These are phyloP conservation scores for Cladosporium sp. DNA, from an alignment of 2,329 filamentous ascomycete species.

Conservation along the genomic window DNA sequence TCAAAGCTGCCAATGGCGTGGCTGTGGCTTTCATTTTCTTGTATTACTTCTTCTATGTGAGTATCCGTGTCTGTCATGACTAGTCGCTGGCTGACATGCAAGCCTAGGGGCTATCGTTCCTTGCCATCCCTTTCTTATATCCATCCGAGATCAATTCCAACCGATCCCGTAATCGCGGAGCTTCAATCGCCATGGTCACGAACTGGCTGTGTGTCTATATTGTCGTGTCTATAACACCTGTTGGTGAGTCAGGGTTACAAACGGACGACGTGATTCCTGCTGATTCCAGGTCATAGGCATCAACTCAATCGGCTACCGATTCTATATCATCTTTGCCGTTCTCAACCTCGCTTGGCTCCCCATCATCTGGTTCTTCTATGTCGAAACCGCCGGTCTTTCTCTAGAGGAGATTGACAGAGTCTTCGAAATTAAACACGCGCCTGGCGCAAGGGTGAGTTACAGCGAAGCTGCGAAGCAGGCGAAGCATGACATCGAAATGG, in stretches of 20 bases:
- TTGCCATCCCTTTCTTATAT: slow-evolving; percentile 16
- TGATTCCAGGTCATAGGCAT: not conserved
- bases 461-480: slow-evolving; percentile 15
- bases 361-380: slow-evolving; percentile 37
- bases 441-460: slow-evolving; percentile 12
- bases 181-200: slow-evolving; percentile 16
- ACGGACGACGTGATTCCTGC: not conserved
- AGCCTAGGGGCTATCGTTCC: slow-evolving; percentile 16
- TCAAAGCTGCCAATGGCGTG: slow-evolving; percentile 13
- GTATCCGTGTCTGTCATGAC: not conserved
- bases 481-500: slow-evolving; percentile 9
- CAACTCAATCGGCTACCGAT: slow-evolving; percentile 18
- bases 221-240: slow-evolving; percentile 18
- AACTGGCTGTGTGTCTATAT: slow-evolving; percentile 19
- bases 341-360: slow-evolving; percentile 51
- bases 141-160: slow-evolving; percentile 18
- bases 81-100: not conserved
- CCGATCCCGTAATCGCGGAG: slow-evolving; percentile 14
- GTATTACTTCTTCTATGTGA: slow-evolving; percentile 19
- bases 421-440: slow-evolving; percentile 15
- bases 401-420: slow-evolving; percentile 17
- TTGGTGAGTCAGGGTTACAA: slow-evolving; percentile 12
- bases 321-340: slow-evolving; percentile 45
- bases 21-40: slow-evolving; percentile 18
- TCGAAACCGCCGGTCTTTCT: slow-evolving; percentile 13